Evolutionary conservation across 345 rosid genomes (phyloP).

Genomic region (Camelina laxa): DNA sequence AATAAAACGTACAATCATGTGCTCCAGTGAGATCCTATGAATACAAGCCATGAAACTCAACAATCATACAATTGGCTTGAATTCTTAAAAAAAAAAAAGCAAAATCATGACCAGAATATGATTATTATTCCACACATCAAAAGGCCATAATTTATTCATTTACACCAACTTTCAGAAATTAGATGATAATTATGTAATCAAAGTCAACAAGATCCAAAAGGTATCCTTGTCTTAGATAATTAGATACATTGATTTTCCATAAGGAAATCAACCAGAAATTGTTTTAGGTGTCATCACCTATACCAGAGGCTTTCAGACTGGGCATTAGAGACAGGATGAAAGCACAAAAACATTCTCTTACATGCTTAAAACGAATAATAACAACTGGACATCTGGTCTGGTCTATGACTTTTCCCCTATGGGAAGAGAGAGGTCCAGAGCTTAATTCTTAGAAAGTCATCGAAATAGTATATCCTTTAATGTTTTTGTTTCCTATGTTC

Average conservation of each 20-base stretch:
- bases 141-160: background rate
- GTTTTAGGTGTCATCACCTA: background rate
- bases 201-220: background rate
- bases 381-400: constrained; percentile 14
- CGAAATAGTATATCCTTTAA: background rate
- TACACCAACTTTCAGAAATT: background rate
- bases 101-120: background rate
- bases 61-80: background rate
- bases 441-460: constrained; percentile 7
- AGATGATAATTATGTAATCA: background rate
- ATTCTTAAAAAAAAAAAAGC: background rate
- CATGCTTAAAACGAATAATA: background rate
- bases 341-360: constrained; percentile 5
- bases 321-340: constrained; percentile 14
- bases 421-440: background rate
- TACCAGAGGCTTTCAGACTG: background rate
- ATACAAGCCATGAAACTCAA: background rate
- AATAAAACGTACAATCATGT: background rate
- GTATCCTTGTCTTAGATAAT: background rate
- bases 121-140: background rate
- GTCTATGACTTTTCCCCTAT: constrained; percentile 11
- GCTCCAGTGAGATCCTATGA: background rate
- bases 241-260: background rate
- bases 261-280: background rate
- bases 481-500: background rate